A percentile compares a stretch with the other conserved stretches of the same genome.
phyloP scores from a whole-genome alignment of 2,329 filamentous ascomycete genomes.

The Phialophora macrospora region DNA sequence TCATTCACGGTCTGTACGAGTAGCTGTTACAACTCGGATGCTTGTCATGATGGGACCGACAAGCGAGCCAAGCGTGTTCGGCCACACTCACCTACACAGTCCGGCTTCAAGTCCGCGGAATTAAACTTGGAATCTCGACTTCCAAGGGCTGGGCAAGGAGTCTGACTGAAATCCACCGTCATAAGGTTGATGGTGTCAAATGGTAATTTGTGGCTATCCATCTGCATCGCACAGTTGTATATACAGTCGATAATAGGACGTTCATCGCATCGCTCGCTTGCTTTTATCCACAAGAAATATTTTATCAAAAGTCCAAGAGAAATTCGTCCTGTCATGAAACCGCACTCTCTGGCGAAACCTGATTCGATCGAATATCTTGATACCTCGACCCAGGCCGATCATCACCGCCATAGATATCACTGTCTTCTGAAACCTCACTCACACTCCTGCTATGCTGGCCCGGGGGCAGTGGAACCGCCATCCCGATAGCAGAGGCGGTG shows the following conservation, averaged over 20 bases:
- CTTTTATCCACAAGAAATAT: neutral
- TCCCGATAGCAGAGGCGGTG: slow-evolving; percentile 27
- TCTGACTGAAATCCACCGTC: neutral
- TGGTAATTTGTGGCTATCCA: neutral
- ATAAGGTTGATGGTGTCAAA: neutral
- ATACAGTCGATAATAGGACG: neutral
- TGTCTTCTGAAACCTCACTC: slow-evolving; percentile 15
- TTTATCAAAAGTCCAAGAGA: neutral
- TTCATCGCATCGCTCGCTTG: slow-evolving; percentile 14
- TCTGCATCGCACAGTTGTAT: neutral
- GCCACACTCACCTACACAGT: no score
- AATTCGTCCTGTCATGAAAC: slow-evolving; percentile 15
- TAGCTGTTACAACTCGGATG: no score
- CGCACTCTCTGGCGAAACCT: neutral
- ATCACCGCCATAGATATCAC: slow-evolving; percentile 11
- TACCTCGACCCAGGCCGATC: slow-evolving; percentile 13
- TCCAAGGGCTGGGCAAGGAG: neutral
- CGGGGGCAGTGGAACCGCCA: slow-evolving; percentile 27
- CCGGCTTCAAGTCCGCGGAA: no score
- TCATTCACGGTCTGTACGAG: no score
- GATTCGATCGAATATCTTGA: slow-evolving; percentile 22
- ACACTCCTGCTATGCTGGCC: slow-evolving; percentile 16
- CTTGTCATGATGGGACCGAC: no score
- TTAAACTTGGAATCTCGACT: neutral
- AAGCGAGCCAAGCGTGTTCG: no score